These are phyloP conservation scores for Microcos paniculata DNA, from an alignment of 345 rosid species.

Conservation along the genomic window DNA sequence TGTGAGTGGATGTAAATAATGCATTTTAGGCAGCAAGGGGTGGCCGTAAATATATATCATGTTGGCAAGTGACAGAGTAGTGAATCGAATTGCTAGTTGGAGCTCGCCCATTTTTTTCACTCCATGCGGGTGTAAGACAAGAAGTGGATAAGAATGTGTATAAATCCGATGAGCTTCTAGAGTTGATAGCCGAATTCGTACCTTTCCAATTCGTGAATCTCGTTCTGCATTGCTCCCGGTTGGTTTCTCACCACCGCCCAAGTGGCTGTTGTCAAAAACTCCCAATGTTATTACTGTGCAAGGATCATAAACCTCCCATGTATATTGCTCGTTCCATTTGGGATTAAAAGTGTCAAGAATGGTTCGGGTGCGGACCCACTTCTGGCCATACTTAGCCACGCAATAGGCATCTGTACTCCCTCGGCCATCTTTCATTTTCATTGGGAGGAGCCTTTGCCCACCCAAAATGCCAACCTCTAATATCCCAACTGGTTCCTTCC, in stretches of 20 bases:
- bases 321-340: constrained; percentile 80
- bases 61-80: constrained; percentile 59
- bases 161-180: constrained; percentile 74
- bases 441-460: constrained; percentile 68
- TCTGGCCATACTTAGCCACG: constrained; percentile 80
- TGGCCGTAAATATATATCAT: constrained; percentile 62
- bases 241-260: constrained; percentile 43
- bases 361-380: constrained; percentile 88
- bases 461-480: constrained; percentile 76
- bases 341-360: constrained; percentile 56
- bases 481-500: constrained; percentile 80
- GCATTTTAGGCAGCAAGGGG: constrained; percentile 88
- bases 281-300: constrained; percentile 84
- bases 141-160: constrained; percentile 74
- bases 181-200: constrained; percentile 67
- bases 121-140: constrained; percentile 63
- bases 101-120: constrained; percentile 84
- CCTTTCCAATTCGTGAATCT: constrained; percentile 79
- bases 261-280: constrained; percentile 69
- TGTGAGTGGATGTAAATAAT: constrained; percentile 71
- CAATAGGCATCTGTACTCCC: constrained; percentile 74
- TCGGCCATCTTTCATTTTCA: constrained; percentile 74
- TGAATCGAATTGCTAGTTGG: constrained; percentile 65
- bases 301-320: constrained; percentile 91
- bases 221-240: constrained; percentile 29